Base-by-base conservation (phyloP, 768 basidiomycete genomes). In the Tricholomella constricta region DNA sequence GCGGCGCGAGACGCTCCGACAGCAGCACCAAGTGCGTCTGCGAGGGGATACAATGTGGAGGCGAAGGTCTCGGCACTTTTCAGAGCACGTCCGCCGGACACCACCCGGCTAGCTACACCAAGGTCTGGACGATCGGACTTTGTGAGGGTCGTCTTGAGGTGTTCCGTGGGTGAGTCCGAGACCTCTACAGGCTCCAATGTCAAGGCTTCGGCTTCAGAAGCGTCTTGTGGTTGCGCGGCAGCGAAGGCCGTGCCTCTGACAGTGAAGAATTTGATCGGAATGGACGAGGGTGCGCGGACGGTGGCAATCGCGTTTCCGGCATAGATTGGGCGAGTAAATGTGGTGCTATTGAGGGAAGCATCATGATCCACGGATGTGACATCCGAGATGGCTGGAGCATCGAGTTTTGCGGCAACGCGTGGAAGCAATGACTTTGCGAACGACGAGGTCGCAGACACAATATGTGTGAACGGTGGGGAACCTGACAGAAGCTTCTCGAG, bases 1-100 rank as follows among this genome's bases (percentile, higher is more conserved):
- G 97, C 97, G 5, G 97, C 97, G 48, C 97, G 85, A 17, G 92
- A 94, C n/a, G 97, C 97, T 54, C 97, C 97, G 54, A 99, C 91
- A 25, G 96, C 96, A 8, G 97, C 97, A 35, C 92, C 93, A 19
- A 99, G 79, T 1, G 80, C 85, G 66, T 98, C 97, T 2, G 96
- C 97, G 15, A 98, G 82, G 0, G 97, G 97, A 62, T 94, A 88
- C 32, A 98, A 75, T 9, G 88, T 88, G 26, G 79, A 70, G 46
- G 86, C 82, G 72, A 99, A 99, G n/a, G 89, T 94, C 65, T 94
- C 90, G 31, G 91, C 89, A 58, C 90, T 89, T 79, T 97, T 98
- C 65, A 98, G 75, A 6, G 95, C 96, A 47, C 97, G 81, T 17
- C 97, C 97, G 51, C 97, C 97, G 3, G 95, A 97, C 6, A 99